A percentile compares a stretch with the other conserved stretches of the same genome.
Evolutionary conservation across 2,329 filamentous ascomycete species (phyloP).

Genomic region (Beauveria sp.): DNA sequence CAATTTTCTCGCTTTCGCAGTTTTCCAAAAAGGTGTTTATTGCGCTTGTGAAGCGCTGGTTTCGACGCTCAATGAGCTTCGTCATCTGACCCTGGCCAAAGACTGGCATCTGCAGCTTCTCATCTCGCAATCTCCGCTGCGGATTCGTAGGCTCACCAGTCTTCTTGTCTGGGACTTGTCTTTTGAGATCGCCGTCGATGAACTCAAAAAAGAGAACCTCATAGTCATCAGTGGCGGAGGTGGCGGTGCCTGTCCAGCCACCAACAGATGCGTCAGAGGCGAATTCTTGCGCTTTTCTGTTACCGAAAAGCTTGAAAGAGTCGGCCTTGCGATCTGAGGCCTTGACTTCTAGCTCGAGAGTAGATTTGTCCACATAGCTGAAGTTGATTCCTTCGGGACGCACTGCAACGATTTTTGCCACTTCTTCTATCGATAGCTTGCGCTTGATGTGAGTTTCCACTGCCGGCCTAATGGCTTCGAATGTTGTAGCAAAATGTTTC

Average conservation of each 20-base stretch:
- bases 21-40: constrained; percentile 69
- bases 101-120: constrained; percentile 83
- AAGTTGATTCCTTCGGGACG: constrained; percentile 76
- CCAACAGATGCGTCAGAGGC: constrained; percentile 50
- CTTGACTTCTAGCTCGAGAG: constrained; percentile 71
- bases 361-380: constrained; percentile 75
- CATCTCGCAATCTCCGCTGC: constrained; percentile 60
- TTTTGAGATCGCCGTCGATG: constrained; percentile 81
- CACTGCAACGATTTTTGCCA: constrained; percentile 72
- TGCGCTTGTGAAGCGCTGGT: constrained; percentile 71
- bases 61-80: constrained; percentile 79
- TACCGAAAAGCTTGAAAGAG: constrained; percentile 43
- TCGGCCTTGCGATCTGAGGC: constrained; percentile 55
- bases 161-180: constrained; percentile 64
- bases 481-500: constrained; percentile 85
- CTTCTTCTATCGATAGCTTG: constrained; percentile 64
- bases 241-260: constrained; percentile 40
- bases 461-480: constrained; percentile 76
- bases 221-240: constrained; percentile 29
- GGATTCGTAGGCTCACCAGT: constrained; percentile 65
- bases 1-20: constrained; percentile 55
- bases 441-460: constrained; percentile 77
- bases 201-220: constrained; percentile 89
- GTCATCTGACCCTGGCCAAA: constrained; percentile 92
- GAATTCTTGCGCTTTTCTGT: constrained; percentile 41